Percentiles rank a stretch among this genome's conserved stretches.
These are phyloP conservation scores for Diaporthe longicolla DNA, from an alignment of 2,329 filamentous ascomycete species.

Conservation along the genomic window DNA sequence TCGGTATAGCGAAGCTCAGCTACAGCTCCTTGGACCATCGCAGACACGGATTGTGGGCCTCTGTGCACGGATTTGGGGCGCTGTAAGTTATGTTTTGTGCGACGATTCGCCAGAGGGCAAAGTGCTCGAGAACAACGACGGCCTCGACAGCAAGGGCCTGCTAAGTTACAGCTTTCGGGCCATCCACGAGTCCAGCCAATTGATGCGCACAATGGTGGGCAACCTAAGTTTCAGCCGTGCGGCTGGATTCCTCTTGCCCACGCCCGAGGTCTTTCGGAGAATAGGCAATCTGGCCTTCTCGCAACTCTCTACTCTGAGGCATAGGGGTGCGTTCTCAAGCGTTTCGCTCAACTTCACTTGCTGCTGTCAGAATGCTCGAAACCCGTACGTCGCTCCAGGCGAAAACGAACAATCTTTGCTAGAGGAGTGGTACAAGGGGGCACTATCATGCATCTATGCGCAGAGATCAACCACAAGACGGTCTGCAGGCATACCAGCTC, in stretches of 20 bases:
- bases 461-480: constrained; percentile 88
- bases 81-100: constrained; percentile 84
- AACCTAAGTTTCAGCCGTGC: constrained; percentile 65
- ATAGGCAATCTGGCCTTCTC: constrained; percentile 84
- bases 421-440: constrained; percentile 79
- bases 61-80: constrained; percentile 81
- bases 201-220: constrained; percentile 75
- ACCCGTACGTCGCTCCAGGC: constrained; percentile 53
- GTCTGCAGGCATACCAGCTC: constrained; percentile 90
- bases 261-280: constrained; percentile 69
- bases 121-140: constrained; percentile 79
- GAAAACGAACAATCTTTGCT: constrained; percentile 64
- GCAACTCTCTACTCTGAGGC: constrained; percentile 85
- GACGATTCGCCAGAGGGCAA: constrained; percentile 96
- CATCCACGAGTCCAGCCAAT: constrained; percentile 90
- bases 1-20: constrained; percentile 55
- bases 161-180: constrained; percentile 96
- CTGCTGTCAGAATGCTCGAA: constrained; percentile 78
- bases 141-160: constrained; percentile 86
- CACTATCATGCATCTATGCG: constrained; percentile 78
- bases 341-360: constrained; percentile 89
- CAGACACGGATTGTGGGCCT: constrained; percentile 71
- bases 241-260: constrained; percentile 61
- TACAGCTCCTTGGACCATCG: constrained; percentile 55
- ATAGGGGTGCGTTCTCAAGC: constrained; percentile 93